These are phyloP conservation scores for Phytophthora pisi DNA, from an alignment of 352 stramenopile species.

Conservation along the genomic window DNA sequence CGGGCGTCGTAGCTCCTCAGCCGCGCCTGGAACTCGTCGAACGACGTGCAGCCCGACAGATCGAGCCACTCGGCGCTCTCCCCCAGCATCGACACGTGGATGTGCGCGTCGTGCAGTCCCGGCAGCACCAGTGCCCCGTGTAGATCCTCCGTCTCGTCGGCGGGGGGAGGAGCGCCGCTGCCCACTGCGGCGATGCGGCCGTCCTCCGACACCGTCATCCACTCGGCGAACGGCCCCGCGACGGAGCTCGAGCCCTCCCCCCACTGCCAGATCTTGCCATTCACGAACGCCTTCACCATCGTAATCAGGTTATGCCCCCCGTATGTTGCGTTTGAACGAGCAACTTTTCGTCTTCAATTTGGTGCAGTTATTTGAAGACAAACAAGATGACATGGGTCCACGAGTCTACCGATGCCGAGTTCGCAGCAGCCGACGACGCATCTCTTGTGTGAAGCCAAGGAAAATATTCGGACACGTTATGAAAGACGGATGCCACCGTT, in stretches of 20 bases:
- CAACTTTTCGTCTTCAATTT: too few species aligned
- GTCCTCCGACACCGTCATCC: constrained; percentile 65
- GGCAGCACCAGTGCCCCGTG: constrained; percentile 72
- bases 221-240: constrained; percentile 39
- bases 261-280: constrained; percentile 82
- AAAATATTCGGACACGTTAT: too few species aligned
- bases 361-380: too few species aligned
- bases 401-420: too few species aligned
- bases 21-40: constrained; percentile 64
- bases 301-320: too few species aligned
- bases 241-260: constrained; percentile 7
- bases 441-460: too few species aligned
- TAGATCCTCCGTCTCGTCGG: constrained; percentile 49
- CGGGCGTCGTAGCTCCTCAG: constrained; percentile 62
- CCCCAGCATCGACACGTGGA: constrained; percentile 87
- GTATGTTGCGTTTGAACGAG: too few species aligned
- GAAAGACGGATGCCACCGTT: too few species aligned
- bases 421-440: too few species aligned
- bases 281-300: constrained; percentile 52
- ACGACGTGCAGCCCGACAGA: constrained; percentile 73
- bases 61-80: constrained; percentile 87
- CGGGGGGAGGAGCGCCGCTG: constrained; percentile 13
- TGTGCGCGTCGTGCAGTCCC: constrained; percentile 89
- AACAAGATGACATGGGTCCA: too few species aligned
- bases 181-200: constrained; percentile 52